Evolutionary conservation across 1,284 basidiomycete genomes (phyloP).

Genomic region (Marasmius tenuissimus): DNA sequence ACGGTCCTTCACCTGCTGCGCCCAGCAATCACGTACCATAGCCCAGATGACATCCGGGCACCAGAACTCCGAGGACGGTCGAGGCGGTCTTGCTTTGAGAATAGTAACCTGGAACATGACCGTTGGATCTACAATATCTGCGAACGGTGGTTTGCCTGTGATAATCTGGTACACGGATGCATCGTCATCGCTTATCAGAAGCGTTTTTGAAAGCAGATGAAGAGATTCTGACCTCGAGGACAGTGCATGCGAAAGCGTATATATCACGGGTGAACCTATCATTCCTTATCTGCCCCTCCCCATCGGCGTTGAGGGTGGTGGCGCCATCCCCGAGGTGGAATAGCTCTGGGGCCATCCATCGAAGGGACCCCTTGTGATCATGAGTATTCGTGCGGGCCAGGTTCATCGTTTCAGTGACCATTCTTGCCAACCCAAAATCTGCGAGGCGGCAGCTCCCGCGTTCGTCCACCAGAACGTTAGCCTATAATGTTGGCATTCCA

Average conservation of each 20-base stretch:
- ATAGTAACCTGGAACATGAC: neutral
- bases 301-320: no score
- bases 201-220: no score
- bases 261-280: neutral
- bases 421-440: neutral
- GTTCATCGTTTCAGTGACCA: neutral
- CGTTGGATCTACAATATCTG: neutral
- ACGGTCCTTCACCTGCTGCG: neutral
- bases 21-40: neutral
- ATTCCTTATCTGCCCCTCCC: neutral
- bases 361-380: neutral
- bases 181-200: no score
- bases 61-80: neutral
- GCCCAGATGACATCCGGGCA: neutral
- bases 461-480: neutral
- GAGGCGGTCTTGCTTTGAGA: neutral
- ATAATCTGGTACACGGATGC: neutral
- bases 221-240: neutral
- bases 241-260: conserved; percentile 8
- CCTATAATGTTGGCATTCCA: no score
- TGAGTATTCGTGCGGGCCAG: no score
- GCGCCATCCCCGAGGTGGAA: neutral
- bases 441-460: neutral
- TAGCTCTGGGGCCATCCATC: neutral
- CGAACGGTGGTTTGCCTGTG: neutral